phyloP scores from a whole-genome alignment of 257 asterid genomes.

The Ehretia macrophylla region DNA sequence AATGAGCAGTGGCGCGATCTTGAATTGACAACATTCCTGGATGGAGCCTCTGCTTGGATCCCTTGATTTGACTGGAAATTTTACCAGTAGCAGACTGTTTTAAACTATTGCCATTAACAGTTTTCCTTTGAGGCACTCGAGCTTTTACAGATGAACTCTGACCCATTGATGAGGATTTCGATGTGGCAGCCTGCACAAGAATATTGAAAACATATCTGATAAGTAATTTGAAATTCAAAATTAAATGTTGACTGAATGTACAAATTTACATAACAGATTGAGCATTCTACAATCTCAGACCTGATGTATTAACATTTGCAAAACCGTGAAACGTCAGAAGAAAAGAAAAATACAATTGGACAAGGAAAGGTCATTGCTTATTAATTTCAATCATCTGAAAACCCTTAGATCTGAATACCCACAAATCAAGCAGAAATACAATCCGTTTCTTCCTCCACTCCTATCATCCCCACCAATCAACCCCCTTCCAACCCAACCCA shows the following conservation, averaged over 20 bases:
- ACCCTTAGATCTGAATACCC: too few species aligned
- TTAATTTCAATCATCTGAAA: too few species aligned
- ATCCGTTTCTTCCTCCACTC: too few species aligned
- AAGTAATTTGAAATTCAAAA: conserved; percentile 4
- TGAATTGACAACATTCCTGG: conserved; percentile 92
- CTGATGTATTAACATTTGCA: too few species aligned
- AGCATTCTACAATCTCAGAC: too few species aligned
- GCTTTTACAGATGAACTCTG: conserved; percentile 45
- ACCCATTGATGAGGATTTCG: conserved; percentile 45
- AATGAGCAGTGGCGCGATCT: conserved; percentile 94
- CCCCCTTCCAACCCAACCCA: too few species aligned
- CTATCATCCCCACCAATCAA: too few species aligned
- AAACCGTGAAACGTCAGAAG: too few species aligned
- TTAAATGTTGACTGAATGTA: background rate
- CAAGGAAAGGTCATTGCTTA: too few species aligned
- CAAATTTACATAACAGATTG: background rate
- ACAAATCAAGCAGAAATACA: too few species aligned
- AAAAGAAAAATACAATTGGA: too few species aligned
- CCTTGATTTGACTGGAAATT: conserved; percentile 50
- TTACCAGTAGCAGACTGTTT: conserved; percentile 48
- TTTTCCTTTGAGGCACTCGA: conserved; percentile 59
- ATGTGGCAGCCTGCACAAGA: conserved; percentile 35
- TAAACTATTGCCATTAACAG: conserved; percentile 39
- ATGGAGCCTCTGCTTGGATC: conserved; percentile 76
- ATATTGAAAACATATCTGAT: conserved; percentile 9